These are phyloP conservation scores for Penicillium sp. DNA, from an alignment of 2,329 filamentous ascomycete species.

Conservation along the genomic window DNA sequence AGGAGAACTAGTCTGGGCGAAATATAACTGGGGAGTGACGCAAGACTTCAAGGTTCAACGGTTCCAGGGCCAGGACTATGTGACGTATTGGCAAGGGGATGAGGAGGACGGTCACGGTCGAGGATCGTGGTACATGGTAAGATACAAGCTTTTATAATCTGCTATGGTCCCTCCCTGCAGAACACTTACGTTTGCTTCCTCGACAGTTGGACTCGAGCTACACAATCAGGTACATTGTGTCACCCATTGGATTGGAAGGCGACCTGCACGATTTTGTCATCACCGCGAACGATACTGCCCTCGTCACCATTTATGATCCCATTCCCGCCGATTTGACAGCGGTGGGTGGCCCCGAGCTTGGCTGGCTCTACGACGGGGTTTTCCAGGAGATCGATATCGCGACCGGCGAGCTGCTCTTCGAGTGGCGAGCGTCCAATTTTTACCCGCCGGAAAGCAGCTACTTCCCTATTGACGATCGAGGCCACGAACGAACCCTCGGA, in stretches of 20 bases:
- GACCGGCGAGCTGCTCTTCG: slow-evolving; percentile 43
- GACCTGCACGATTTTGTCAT: slow-evolving; percentile 49
- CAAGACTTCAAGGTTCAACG: slow-evolving; percentile 49
- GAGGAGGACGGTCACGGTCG: slow-evolving; percentile 47
- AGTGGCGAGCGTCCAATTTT: slow-evolving; percentile 48
- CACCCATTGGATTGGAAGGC: slow-evolving; percentile 20
- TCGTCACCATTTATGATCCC: slow-evolving; percentile 44
- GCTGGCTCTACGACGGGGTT: slow-evolving; percentile 42
- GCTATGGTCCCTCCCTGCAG: not conserved
- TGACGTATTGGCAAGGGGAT: slow-evolving; percentile 51
- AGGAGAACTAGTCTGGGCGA: slow-evolving; percentile 31
- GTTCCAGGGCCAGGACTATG: slow-evolving; percentile 44
- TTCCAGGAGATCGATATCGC: slow-evolving; percentile 49
- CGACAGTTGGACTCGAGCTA: slow-evolving; percentile 29
- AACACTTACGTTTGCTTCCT: slow-evolving; percentile 1
- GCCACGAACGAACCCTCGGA: slow-evolving; percentile 22
- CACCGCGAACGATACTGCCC: slow-evolving; percentile 41
- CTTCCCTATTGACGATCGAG: slow-evolving; percentile 13
- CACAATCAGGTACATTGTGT: slow-evolving; percentile 26
- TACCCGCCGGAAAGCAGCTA: slow-evolving; percentile 28
- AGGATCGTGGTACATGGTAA: slow-evolving; percentile 30
- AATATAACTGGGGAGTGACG: slow-evolving; percentile 37
- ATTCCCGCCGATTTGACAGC: slow-evolving; percentile 41
- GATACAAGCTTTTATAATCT: slow-evolving; percentile 26
- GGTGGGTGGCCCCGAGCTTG: slow-evolving; percentile 37